phyloP scores from a whole-genome alignment of 495 filamentous ascomycete species.

The Penicillium goetzii region DNA sequence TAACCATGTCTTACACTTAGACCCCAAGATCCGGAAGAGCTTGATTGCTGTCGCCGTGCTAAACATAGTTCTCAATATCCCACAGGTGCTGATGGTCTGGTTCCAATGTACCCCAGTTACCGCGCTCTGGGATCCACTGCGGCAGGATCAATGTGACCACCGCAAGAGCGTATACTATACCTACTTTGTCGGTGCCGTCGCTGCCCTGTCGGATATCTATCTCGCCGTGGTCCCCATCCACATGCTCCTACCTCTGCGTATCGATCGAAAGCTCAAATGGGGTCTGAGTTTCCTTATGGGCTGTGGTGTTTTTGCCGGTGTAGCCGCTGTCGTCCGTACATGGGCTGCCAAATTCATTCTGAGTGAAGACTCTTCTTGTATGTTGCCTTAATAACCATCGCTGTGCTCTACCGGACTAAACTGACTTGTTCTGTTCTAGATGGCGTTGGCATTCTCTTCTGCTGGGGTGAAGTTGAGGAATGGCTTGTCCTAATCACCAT shows the following conservation, averaged over 20 bases:
- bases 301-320: conserved; percentile 32
- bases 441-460: conserved; percentile 29
- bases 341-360: conserved; percentile 35
- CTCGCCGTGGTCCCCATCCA: conserved; percentile 32
- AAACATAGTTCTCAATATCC: conserved; percentile 33
- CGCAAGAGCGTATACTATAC: conserved; percentile 32
- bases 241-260: conserved; percentile 29
- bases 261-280: conserved; percentile 35
- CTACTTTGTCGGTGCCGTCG: conserved; percentile 31
- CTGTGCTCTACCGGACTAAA: background rate
- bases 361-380: conserved; percentile 31
- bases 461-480: conserved; percentile 35
- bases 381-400: background rate
- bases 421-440: conserved; percentile 19
- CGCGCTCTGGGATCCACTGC: conserved; percentile 30
- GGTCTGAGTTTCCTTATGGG: conserved; percentile 35
- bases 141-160: conserved; percentile 27
- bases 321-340: conserved; percentile 32
- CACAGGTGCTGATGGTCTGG: conserved; percentile 30
- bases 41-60: conserved; percentile 28
- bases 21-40: conserved; percentile 31
- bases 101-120: conserved; percentile 29
- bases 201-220: conserved; percentile 31
- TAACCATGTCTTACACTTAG: conserved; percentile 11
- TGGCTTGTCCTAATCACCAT: conserved; percentile 35